Evolutionary conservation across 2,329 filamentous ascomycete species (phyloP).

Genomic region (Trichoderma sp.): DNA sequence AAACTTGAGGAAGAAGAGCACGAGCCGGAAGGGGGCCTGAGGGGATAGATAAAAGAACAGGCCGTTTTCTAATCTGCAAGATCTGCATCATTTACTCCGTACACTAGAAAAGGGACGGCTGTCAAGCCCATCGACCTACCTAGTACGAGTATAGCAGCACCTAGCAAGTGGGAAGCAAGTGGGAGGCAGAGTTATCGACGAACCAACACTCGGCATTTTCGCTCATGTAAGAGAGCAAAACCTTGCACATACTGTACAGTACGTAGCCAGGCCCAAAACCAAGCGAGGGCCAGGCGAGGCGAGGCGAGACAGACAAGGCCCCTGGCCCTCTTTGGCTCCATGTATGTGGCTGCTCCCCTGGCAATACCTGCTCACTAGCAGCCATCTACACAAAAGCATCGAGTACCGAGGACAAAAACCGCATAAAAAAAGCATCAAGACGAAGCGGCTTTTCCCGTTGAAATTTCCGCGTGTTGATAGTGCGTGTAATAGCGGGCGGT

Average conservation of each 20-base stretch:
- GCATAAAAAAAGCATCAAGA: neutral
- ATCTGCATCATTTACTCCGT: constrained; percentile 10
- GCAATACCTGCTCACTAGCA: neutral
- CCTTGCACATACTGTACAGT: neutral
- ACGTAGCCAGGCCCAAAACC: neutral
- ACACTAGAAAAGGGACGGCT: neutral
- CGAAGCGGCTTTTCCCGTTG: constrained; percentile 12
- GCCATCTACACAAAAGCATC: neutral
- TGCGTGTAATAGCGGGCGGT: constrained; percentile 13
- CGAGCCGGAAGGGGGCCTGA: neutral
- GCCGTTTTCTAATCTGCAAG: neutral
- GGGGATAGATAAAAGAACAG: constrained; percentile 21
- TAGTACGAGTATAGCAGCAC: neutral
- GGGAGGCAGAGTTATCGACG: neutral
- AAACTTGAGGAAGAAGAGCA: neutral
- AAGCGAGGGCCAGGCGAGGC: constrained; percentile 1
- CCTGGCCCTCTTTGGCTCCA: constrained; percentile 1
- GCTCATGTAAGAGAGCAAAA: constrained; percentile 17
- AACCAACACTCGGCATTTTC: constrained; percentile 7
- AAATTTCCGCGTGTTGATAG: neutral
- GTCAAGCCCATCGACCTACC: neutral
- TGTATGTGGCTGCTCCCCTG: neutral
- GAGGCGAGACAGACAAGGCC: constrained; percentile 5
- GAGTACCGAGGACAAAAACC: neutral
- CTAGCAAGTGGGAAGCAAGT: neutral